Percentiles rank a stretch among this genome's conserved stretches.
These are phyloP conservation scores for Volvariella surrecta DNA, from an alignment of 1,284 basidiomycete species.

Conservation along the genomic window DNA sequence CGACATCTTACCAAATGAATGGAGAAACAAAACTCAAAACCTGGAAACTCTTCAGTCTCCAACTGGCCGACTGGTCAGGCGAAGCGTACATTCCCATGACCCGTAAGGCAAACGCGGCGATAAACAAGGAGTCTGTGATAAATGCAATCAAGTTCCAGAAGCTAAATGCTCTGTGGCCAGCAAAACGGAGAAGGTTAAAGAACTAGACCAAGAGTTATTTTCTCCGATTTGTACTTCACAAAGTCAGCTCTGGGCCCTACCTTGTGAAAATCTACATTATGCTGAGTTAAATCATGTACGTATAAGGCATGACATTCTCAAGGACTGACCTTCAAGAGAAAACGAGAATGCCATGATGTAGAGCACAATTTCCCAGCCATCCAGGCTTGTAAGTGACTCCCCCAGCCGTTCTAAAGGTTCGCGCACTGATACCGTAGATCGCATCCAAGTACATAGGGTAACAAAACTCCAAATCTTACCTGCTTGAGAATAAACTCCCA, in stretches of 20 bases:
- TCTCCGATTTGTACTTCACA: no score
- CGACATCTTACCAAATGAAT: constrained; percentile 65
- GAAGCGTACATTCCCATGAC: constrained; percentile 47
- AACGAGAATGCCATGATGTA: constrained; percentile 76
- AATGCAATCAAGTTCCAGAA: constrained; percentile 78
- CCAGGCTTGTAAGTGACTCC: constrained; percentile 41
- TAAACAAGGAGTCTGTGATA: constrained; percentile 63
- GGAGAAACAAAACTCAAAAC: constrained; percentile 81
- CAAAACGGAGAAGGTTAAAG: constrained; percentile 55
- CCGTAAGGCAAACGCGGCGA: constrained; percentile 70
- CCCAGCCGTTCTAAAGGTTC: constrained; percentile 63
- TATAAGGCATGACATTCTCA: neutral
- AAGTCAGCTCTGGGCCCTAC: constrained; percentile 32
- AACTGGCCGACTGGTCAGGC: constrained; percentile 29
- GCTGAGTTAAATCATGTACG: neutral
- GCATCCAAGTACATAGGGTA: constrained; percentile 4
- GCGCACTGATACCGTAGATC: constrained; percentile 37
- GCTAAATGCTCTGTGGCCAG: constrained; percentile 63
- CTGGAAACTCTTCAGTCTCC: constrained; percentile 75
- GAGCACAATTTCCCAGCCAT: constrained; percentile 71
- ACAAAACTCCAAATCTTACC: constrained; percentile 33
- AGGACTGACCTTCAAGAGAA: constrained; percentile 57
- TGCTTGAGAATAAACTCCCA: constrained; percentile 81
- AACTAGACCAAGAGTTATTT: constrained; percentile 37
- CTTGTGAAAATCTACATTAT: constrained; percentile 51